Evolutionary conservation across 2,329 filamentous ascomycete genomes (phyloP).

Genomic region (Aspergillus sp.): DNA sequence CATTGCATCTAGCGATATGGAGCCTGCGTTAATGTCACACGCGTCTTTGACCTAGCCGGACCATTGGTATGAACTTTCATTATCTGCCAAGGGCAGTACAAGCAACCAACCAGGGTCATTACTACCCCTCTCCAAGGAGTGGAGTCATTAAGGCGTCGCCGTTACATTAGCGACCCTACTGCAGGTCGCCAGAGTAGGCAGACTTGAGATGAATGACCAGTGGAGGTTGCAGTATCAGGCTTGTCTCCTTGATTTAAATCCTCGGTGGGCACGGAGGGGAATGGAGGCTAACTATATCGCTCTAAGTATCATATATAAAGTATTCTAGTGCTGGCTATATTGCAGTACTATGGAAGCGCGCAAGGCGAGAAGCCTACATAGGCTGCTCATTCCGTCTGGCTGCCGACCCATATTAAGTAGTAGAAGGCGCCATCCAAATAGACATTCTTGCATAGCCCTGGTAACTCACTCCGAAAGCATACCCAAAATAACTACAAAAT

Average conservation of each 20-base stretch:
- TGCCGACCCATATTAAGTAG: not conserved
- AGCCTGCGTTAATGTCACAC: too few relatives aligned
- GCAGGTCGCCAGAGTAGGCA: not conserved
- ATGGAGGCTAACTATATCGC: not conserved
- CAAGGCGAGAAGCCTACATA: not conserved
- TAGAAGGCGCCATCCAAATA: not conserved
- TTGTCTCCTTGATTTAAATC: not conserved
- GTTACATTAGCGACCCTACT: not conserved
- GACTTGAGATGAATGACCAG: not conserved
- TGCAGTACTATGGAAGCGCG: not conserved
- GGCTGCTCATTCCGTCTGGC: not conserved
- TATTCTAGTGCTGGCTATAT: not conserved
- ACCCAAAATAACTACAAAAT: not conserved
- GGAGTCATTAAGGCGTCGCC: not conserved
- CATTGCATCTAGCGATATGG: not conserved
- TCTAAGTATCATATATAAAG: not conserved
- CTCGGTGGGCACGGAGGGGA: not conserved
- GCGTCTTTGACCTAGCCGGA: not conserved
- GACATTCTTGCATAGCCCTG: not conserved
- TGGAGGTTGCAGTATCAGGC: not conserved
- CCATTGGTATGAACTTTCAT: not conserved
- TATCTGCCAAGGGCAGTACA: too few relatives aligned
- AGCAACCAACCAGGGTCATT: not conserved
- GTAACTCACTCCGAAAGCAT: not conserved
- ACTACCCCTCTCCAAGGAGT: not conserved